Base-by-base conservation (phyloP, 805 yeast genomes). In the Candida qinlingensis region DNA sequence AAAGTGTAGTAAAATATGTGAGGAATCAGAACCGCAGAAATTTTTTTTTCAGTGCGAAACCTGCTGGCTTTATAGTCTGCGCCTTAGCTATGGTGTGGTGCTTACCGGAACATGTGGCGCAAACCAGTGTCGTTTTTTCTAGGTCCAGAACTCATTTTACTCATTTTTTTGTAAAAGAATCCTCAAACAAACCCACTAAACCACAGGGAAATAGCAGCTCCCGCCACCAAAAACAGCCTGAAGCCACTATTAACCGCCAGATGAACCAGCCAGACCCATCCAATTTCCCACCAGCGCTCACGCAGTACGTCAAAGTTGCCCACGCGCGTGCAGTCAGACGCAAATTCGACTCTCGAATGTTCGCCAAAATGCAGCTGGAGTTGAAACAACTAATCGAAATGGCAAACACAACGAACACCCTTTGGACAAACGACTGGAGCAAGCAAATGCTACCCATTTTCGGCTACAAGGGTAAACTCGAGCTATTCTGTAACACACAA, bases 381-480 rank as follows among this genome's bases (percentile, higher is more conserved):
- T 48, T 63, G 46, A 60, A 55, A 41, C 43, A 44, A 26, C 48
- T 63, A n/a, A 59, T 63, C n/a, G 58, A 59, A 26, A 49, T 34
- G 41, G 65, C 67, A 1, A 55, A 54, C 35, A 29, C 43, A n/a
- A 47, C 54, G 4, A 54, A 55, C 4, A 60, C 58, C 34, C 49
- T 60, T 7, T 59, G 59, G 57, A 47, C 38, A 5, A 63, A 62
- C 36, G 60, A 62, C 41, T 63, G 67, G 67, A 47, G 52, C 26
- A 51, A 41, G 27, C 67, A 63, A 39, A 48, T 48, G 13, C 38
- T 63, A 6, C 67, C 67, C 2, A 45, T 55, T 5, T 45, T 62
- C 27, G 50, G 52, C 11, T 41, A 31, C 6, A 47, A 51, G 9
- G 44, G 37, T 6, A 41, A 39, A 4, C 42, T 56, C 5, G 57